Percentiles rank a stretch among this genome's conserved stretches.
phyloP scores from a whole-genome alignment of 2,329 filamentous ascomycete genomes.

The Lachnellula arida region DNA sequence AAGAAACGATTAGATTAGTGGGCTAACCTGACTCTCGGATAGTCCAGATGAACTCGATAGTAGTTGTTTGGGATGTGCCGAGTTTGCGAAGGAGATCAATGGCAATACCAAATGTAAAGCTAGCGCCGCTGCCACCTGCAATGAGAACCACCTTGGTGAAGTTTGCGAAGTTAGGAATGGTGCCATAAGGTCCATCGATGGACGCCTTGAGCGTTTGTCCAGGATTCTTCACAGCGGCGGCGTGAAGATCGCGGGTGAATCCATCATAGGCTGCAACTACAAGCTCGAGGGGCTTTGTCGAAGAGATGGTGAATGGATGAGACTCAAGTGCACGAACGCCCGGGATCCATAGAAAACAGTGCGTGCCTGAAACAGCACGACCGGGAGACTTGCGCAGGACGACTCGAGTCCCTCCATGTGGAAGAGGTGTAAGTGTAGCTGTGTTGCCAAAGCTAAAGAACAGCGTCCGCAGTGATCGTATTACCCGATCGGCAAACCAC shows the following conservation, averaged over 20 bases:
- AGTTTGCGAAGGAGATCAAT: constrained; percentile 42
- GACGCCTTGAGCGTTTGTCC: constrained; percentile 46
- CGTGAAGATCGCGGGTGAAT: constrained; percentile 52
- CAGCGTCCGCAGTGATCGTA: constrained; percentile 42
- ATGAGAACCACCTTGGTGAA: constrained; percentile 53
- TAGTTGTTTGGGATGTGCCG: constrained; percentile 33
- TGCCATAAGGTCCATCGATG: constrained; percentile 55
- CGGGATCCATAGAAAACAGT: constrained; percentile 62
- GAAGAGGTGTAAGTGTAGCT: constrained; percentile 48
- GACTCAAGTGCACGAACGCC: constrained; percentile 52
- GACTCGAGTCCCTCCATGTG: constrained; percentile 49
- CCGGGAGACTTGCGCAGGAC: constrained; percentile 45
- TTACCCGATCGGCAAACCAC: constrained; percentile 46
- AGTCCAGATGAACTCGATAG: constrained; percentile 45
- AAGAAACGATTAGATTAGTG: neutral
- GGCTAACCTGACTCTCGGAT: constrained; percentile 40
- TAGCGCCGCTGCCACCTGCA: constrained; percentile 56
- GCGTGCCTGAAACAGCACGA: constrained; percentile 47
- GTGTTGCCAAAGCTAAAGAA: constrained; percentile 45
- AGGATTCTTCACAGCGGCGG: constrained; percentile 45
- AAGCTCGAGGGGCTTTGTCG: constrained; percentile 46
- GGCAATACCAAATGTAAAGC: constrained; percentile 48
- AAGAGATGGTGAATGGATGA: constrained; percentile 59
- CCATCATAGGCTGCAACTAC: constrained; percentile 53
- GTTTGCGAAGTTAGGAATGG: constrained; percentile 45